Percentiles rank a stretch among this genome's conserved stretches.
These are phyloP conservation scores for Fraxinus cuspidata DNA, from an alignment of 257 asterid genomes.

Conservation along the genomic window DNA sequence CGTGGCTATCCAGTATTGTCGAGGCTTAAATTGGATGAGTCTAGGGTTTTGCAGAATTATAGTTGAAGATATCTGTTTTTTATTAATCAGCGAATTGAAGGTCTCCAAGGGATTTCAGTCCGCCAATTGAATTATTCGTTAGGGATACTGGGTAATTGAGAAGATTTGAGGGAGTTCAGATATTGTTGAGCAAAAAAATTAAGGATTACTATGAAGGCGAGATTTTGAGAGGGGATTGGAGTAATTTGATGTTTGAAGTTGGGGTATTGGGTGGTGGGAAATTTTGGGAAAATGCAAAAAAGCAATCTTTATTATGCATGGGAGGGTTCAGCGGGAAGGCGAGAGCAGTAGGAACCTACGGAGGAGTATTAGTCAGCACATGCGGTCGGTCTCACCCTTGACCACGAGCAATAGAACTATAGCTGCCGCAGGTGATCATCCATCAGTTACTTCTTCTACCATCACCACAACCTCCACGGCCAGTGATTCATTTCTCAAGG, in stretches of 20 bases:
- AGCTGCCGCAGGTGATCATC: constrained; percentile 26
- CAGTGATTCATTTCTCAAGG: constrained; percentile 46
- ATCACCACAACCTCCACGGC: constrained; percentile 8
- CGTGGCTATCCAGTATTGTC: neutral
- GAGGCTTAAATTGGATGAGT: constrained; percentile 8
- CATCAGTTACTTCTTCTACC: constrained; percentile 33
- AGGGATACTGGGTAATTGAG: constrained; percentile 8
- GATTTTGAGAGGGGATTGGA: constrained; percentile 13
- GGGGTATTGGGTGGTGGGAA: constrained; percentile 26
- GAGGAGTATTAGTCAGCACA: constrained; percentile 47
- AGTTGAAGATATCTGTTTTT: constrained; percentile 12
- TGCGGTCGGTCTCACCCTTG: constrained; percentile 44
- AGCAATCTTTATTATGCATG: constrained; percentile 49
- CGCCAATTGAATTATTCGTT: constrained; percentile 2
- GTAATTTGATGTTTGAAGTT: constrained; percentile 38
- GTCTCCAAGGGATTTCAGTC: constrained; percentile 8
- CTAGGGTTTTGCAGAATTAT: neutral
- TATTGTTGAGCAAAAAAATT: constrained; percentile 5
- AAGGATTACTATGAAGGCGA: neutral
- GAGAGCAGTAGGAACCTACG: constrained; percentile 36
- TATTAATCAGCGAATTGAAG: neutral
- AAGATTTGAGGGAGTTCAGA: constrained; percentile 12
- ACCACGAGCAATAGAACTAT: constrained; percentile 30
- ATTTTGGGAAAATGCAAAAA: constrained; percentile 46
- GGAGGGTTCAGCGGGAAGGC: constrained; percentile 55